A percentile compares a stretch with the other conserved stretches of the same genome.
These are phyloP conservation scores for Eragrostis tef DNA, from an alignment of 202 grass and related monocot species.

Conservation along the genomic window DNA sequence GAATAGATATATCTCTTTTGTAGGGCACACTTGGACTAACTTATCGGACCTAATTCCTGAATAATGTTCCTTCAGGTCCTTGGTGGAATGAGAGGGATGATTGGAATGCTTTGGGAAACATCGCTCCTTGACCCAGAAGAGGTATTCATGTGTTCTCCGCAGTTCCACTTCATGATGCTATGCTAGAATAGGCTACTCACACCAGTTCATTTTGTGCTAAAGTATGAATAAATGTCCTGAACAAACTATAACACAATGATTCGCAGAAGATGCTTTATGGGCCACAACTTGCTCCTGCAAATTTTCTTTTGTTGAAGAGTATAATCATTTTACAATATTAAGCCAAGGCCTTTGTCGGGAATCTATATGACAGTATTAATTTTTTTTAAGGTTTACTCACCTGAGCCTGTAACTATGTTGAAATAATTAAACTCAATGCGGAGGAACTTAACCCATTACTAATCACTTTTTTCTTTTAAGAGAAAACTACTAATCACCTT, in stretches of 20 bases:
- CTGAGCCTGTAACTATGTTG: not conserved
- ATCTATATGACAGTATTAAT: not conserved
- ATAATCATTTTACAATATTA: constrained; percentile 1
- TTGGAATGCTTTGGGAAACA: constrained; percentile 93
- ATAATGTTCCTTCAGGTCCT: constrained; percentile 66
- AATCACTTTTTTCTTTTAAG: not conserved
- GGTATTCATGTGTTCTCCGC: constrained; percentile 48
- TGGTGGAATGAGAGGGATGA: constrained; percentile 99
- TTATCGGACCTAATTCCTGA: constrained; percentile 15
- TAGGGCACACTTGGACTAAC: not conserved
- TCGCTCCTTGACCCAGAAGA: constrained; percentile 96
- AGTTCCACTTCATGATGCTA: not conserved
- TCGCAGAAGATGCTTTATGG: not conserved
- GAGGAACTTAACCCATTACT: not conserved
- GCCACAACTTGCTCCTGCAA: not conserved
- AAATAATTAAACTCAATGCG: not conserved
- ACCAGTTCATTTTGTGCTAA: not conserved
- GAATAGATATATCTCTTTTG: not conserved
- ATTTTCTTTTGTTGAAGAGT: constrained; percentile 6
- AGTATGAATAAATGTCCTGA: constrained; percentile 9
- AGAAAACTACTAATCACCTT: not conserved
- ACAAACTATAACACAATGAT: constrained; percentile 17
- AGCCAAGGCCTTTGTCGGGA: not conserved
- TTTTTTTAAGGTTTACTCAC: constrained; percentile 29
- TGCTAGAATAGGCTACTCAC: not conserved